Base-by-base conservation (phyloP, 352 stramenopile species). In the Pythium monospermum region DNA sequence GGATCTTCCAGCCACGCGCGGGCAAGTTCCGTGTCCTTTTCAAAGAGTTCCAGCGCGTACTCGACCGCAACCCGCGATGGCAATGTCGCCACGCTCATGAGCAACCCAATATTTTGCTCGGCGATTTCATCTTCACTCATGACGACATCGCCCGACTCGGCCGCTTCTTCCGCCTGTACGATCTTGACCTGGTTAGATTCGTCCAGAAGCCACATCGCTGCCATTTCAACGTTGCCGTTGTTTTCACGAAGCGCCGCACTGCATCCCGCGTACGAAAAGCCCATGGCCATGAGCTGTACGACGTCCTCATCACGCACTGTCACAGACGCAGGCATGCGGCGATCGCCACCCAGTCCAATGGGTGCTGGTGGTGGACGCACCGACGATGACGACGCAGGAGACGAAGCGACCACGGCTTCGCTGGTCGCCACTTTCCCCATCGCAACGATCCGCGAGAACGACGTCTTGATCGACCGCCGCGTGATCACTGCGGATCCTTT, bases 241-340 rank as follows among this genome's bases (percentile, higher is more conserved):
- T 70, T 88, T 37, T 91, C 69, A 7, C 73, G 68, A 30, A 96
- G 61, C 8, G 85, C 79, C 22, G 93, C 53, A 28, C 67, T 57
- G 48, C 80, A 93, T 22, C 64, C 84, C 32, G 81, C 81, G 35
- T 94, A 92, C n/a, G 84, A 92, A 35, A 96, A 96, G 0, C 85
- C 85, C 71, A 96, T 85, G 0, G 82, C 77, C 82, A 94, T 94
- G 1, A 96, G 64, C 43, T 95, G 80, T 8, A 96, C 79, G 5
- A 96, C 79, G 27, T 95, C 74, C 54, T 92, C 82, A 55, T 92
- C 84, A 10, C 62, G 64, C 23, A 91, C 68, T 51, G 81, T 64
- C 40, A 68, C 54, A 2, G 50, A 38, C 10, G 56, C 49, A 16
- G 38, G 49, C 21, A 27, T 48, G 43, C 26, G 23, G 23, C 41